Conservation (phyloP, 805 yeast species). For the Helenozyma rhizophorensis region DNA sequence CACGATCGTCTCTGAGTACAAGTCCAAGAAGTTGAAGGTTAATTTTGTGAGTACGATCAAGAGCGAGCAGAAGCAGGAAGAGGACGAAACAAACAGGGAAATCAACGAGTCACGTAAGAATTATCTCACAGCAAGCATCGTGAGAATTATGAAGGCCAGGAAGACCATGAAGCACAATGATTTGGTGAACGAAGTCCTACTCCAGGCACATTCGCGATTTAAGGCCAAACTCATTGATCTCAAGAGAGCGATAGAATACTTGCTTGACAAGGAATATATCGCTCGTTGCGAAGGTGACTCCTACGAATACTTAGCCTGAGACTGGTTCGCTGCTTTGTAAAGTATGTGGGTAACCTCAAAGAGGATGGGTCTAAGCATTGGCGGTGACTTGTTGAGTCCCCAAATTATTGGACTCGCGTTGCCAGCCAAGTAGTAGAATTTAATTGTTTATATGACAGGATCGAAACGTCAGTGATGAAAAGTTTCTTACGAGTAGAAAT, state of each 20-base stretch:
- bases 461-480: no score
- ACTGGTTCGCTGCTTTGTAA: no score
- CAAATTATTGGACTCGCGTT: no score
- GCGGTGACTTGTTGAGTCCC: no score
- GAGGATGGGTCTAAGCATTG: no score
- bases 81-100: conserved; percentile 71
- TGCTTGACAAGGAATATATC: conserved; percentile 83
- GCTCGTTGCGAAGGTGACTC: conserved; percentile 70
- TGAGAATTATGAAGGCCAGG: conserved; percentile 93
- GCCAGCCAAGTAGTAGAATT: no score
- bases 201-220: conserved; percentile 79
- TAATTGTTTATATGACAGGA: no score
- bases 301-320: conserved; percentile 75
- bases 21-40: conserved; percentile 77
- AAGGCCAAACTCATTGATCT: conserved; percentile 82
- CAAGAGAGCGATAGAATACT: conserved; percentile 77
- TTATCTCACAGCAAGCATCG: conserved; percentile 88
- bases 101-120: conserved; percentile 83
- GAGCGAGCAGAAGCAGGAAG: conserved; percentile 62
- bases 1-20: conserved; percentile 75
- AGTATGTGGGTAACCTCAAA: no score
- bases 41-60: conserved; percentile 65
- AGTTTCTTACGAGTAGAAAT: no score
- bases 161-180: conserved; percentile 73
- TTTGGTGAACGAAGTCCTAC: conserved; percentile 81